Evolutionary conservation across 108 stramenopile species (phyloP), one percentile per base, ranked within the genome.

Genomic region (Nitzschia sp.): DNA sequence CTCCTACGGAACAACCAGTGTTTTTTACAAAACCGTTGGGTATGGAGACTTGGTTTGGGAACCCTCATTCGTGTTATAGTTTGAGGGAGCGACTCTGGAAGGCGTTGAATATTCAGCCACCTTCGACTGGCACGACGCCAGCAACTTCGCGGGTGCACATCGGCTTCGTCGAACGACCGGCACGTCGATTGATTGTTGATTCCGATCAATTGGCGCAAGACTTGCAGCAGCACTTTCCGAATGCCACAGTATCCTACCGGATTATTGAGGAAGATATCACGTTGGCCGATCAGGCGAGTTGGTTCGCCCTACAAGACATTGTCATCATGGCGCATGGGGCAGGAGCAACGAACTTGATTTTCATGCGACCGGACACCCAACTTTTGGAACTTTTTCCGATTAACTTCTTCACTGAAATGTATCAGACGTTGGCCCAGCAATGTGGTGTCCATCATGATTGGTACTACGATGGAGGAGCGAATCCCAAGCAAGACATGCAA

Each of bases 321-420:
- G 31, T 69, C 1, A 41, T 69, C 4, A 21, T 41, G 27, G 68
- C 68, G 11, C 68, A 69, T 45, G 68, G 68, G n/a, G 54, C 65
- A 17, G 52, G 30, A 23, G 30, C 48, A 17, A 26, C 65, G 15
- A 66, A 66, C 48, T 15, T 66, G 22, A 29, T 66, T 16, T 66
- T 66, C 29, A 66, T 66, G 65, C 50, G 65, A 1, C 65, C 65
- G 16, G 31, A 34, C n/a, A 33, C 65, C 1, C 23, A 29, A 22
- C 30, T 66, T 6, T 17, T 66, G 27, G 65, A 66, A 66, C 27
- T 66, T 19, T 66, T 66, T 54, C 65, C 65, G 1, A 41, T 23
- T 11, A 23, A 50, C n/a, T 66, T 29, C 33, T 53, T 4, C 31
- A 31, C 22, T 1, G 25, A 31, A 4, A 55, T 55, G 52, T 66